These are phyloP conservation scores for Themeda triandra DNA, from an alignment of 176 grass and related monocot genomes.

Conservation along the genomic window DNA sequence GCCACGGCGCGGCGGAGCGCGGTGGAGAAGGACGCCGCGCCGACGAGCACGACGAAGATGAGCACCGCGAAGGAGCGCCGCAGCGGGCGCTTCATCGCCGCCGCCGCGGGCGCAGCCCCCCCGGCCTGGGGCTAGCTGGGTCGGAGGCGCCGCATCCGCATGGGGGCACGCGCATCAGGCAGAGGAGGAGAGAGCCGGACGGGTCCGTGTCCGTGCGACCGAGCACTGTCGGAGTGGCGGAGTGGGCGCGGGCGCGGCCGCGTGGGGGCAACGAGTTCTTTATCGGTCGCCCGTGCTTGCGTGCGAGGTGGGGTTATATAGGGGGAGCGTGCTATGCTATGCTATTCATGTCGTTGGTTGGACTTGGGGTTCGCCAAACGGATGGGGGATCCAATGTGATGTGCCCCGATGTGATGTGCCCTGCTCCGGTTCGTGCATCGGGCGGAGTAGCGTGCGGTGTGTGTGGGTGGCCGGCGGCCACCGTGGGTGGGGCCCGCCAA, in stretches of 20 bases:
- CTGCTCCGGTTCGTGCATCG: neutral
- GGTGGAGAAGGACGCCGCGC: constrained; percentile 24
- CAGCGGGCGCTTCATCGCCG: constrained; percentile 51
- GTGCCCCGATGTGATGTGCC: too few species aligned
- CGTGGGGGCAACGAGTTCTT: constrained; percentile 9
- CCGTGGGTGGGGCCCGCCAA: constrained; percentile 3
- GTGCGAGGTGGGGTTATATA: neutral
- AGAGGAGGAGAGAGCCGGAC: neutral
- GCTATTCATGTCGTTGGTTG: constrained; percentile 23
- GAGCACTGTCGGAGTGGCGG: neutral
- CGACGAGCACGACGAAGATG: constrained; percentile 46
- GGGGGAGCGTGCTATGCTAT: constrained; percentile 7
- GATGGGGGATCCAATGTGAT: constrained; percentile 47
- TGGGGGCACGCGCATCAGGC: constrained; percentile 29
- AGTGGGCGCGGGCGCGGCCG: neutral
- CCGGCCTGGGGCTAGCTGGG: constrained; percentile 14
- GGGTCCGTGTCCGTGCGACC: neutral
- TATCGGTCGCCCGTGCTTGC: neutral
- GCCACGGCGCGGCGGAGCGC: constrained; percentile 9
- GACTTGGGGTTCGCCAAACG: constrained; percentile 44
- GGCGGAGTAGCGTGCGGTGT: neutral
- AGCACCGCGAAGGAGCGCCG: constrained; percentile 50
- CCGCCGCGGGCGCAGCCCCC: neutral
- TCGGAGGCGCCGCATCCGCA: constrained; percentile 23
- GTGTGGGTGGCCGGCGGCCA: neutral